Evolutionary conservation across 2,329 filamentous ascomycete species (phyloP).

Genomic region (Epichloe elymi): DNA sequence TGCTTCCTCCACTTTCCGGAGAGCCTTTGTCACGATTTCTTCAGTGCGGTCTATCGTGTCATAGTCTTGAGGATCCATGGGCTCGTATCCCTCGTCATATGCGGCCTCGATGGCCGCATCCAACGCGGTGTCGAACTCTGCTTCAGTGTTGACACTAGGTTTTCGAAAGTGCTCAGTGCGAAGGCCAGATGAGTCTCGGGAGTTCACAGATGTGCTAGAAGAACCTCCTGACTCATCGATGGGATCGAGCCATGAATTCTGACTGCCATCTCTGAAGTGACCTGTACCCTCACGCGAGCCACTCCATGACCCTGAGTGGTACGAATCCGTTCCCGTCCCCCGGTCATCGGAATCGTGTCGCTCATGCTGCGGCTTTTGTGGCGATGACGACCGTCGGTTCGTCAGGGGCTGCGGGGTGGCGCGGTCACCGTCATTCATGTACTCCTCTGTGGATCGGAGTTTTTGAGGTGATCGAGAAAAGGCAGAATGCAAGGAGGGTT

Average conservation of each 20-base stretch:
- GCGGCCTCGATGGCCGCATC: constrained; percentile 94
- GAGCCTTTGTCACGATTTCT: constrained; percentile 39
- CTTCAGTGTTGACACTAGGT: constrained; percentile 61
- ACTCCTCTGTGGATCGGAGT: constrained; percentile 18
- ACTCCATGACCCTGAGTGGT: constrained; percentile 11
- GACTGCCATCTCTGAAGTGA: constrained; percentile 49
- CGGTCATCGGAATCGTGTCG: constrained; percentile 6
- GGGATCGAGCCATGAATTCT: constrained; percentile 85
- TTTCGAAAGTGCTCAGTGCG: constrained; percentile 57
- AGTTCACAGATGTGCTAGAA: constrained; percentile 62
- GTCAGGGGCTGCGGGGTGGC: constrained; percentile 63
- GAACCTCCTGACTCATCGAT: constrained; percentile 84
- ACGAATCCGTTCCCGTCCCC: constrained; percentile 3
- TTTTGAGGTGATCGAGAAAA: constrained; percentile 36
- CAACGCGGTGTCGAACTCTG: constrained; percentile 85
- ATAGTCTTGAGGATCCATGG: constrained; percentile 40
- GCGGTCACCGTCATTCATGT: constrained; percentile 38
- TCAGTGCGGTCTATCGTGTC: constrained; percentile 23
- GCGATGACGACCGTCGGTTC: constrained; percentile 44
- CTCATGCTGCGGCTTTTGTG: constrained; percentile 13
- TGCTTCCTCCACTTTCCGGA: constrained; percentile 58
- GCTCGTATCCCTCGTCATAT: constrained; percentile 84
- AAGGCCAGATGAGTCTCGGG: constrained; percentile 59
- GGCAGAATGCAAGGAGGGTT: constrained; percentile 33
- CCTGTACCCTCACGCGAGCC: constrained; percentile 11